Base-by-base conservation (phyloP, 805 yeast species). In the Teunomyces atbi region DNA sequence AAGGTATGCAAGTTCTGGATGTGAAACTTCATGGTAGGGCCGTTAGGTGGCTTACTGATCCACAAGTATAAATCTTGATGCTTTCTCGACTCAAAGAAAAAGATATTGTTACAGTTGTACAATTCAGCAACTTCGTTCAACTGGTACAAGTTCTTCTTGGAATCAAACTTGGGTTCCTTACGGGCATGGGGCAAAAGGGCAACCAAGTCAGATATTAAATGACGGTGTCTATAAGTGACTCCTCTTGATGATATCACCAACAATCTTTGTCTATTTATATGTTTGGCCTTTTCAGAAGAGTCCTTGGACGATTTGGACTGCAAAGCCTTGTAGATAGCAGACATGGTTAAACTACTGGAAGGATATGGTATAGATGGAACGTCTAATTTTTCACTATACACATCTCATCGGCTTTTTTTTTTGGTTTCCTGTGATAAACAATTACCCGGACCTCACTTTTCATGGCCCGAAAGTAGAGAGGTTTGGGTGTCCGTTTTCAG, bases 11-110 rank as follows among this genome's bases (percentile, higher is more conserved):
- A 76, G 69, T 94, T 94, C 70, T 92, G 97, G 49, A 94, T 79
- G 64, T 86, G 94, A 67, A 94, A 92, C 69, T 94, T 94, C 59
- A 88, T 73, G 19, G 97, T 92, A 49, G 99, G 99, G 1, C 99
- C 99, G 65, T 94, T 92, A 36, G 99, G 99, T 23, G 98, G 94
- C 69, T 94, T 92, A 28, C 97, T 81, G 53, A 94, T 66, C 96
- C 97, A 94, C 66, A 94, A 68, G 66, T 94, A 94, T 60, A 94
- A 80, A 70, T 94, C 99, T 67, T 83, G 87, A 69, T 92, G 97
- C 69, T 94, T 94, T 73, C 98, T 84, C 45, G 96, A 89, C 69
- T 94, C 99, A 65, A 94, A 94, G 65, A 86, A 94, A 64, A 90
- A 74, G 55, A 94, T 81, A 64, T 94, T 94, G 71, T 94, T 94